Conservation (phyloP, 1,139 yeast species). For the Entelexis sorbosivorans region DNA sequence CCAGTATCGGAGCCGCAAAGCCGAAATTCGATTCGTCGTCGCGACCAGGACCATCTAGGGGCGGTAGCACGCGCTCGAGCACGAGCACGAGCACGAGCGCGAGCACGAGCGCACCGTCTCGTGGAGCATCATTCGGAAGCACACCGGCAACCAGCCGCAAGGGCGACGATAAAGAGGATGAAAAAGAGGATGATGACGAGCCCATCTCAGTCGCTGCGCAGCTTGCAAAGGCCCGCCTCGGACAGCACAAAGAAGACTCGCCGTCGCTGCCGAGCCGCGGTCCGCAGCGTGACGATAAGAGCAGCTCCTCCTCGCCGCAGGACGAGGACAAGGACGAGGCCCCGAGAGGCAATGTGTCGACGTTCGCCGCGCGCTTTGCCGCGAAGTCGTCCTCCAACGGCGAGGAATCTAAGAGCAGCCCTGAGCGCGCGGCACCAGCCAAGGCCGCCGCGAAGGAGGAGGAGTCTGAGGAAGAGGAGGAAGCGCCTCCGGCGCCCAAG, state of each 20-base stretch:
- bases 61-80: neutral
- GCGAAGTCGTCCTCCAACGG: constrained; percentile 1
- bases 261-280: constrained; percentile 1
- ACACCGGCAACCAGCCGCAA: neutral
- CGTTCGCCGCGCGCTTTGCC: constrained; percentile 24
- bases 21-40: constrained; percentile 23
- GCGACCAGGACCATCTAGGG: neutral
- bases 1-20: constrained; percentile 21
- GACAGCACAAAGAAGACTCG: constrained; percentile 1
- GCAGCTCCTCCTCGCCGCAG: constrained; percentile 10
- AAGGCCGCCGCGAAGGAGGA: constrained; percentile 8
- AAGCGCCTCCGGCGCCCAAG: constrained; percentile 18
- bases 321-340: neutral
- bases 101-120: too few relatives aligned
- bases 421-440: neutral
- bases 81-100: neutral
- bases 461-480: constrained; percentile 11
- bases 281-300: constrained; percentile 12
- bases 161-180: neutral
- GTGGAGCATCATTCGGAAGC: neutral
- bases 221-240: constrained; percentile 18
- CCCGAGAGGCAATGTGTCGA: constrained; percentile 19
- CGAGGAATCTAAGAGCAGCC: neutral
- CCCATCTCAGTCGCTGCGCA: constrained; percentile 20
- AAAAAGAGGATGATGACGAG: constrained; percentile 9